Evolutionary conservation across 768 basidiomycete genomes (phyloP), one percentile per base, ranked within the genome.

Genomic region (Russula griseocarnosa): DNA sequence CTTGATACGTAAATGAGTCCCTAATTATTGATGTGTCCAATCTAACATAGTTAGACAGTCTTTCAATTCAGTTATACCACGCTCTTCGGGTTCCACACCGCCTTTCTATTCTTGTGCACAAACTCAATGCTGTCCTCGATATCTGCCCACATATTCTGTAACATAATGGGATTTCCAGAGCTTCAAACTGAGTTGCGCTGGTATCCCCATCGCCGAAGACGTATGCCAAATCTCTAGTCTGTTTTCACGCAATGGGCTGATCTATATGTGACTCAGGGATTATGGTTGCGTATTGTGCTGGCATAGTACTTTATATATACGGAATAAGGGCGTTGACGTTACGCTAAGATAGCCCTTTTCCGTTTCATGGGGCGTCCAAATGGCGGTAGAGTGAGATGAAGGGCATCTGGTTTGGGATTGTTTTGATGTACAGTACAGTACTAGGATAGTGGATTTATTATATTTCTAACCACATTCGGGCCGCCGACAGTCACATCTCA

Each of bases 41-140:
- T 2, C 54, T 56, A 51, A 55, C 36, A 49, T 20, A 55, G 42
- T 26, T 42, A 30, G 24, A 13, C 70, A 98, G 94, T 84, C 5
- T 87, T 97, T 74, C 96, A 98, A 75, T 79, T 95, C 26, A 71
- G 79, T 4, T 99, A 98, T 74, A 99, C 97, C 8, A 94, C 92
- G 4, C 70, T 98, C 74, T 82, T 98, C 69, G 97, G 97, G 5
- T 90, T 87, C 74, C 90, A 89, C 74, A 87, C 86, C 26, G 82
- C 92, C 5, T 97, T 85, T 74, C 81, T 97, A 49, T 93, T 94
- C 76, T 79, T 96, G 9, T 85, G 90, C 55, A 94, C 94, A 5
- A 85, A 88, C 18, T 94, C 93, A 5, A 75, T 98, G 63, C 74
- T 88, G 34, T 88, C 94, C 1, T 79, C 94, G 2, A 80, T 94